These are phyloP conservation scores for Panicum miliaceum DNA, from an alignment of 176 grass and related monocot species.

Conservation along the genomic window DNA sequence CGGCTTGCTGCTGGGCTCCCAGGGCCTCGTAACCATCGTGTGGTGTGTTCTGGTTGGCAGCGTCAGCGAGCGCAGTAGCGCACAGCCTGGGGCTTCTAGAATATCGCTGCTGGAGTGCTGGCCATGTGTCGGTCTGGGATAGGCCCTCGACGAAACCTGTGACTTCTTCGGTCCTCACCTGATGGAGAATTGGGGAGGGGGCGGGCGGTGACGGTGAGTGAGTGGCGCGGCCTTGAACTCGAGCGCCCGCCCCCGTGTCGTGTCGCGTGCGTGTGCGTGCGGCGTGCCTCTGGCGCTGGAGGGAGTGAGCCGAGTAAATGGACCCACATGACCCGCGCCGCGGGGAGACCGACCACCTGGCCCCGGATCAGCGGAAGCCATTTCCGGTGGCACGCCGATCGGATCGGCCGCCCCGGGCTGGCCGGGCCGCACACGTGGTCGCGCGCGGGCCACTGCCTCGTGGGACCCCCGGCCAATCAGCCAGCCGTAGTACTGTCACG, in stretches of 20 bases:
- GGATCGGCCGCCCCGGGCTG: conserved; percentile 24
- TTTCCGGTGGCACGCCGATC: conserved; percentile 35
- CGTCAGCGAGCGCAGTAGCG: too few relatives aligned
- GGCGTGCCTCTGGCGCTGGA: background rate
- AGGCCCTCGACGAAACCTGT: conserved; percentile 19
- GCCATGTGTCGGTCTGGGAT: conserved; percentile 15
- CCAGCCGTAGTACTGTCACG: background rate
- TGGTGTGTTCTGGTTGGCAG: background rate
- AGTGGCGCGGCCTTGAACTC: conserved; percentile 3
- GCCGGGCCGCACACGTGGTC: conserved; percentile 47
- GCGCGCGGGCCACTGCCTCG: background rate
- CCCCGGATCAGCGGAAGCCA: conserved; percentile 35
- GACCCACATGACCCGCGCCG: conserved; percentile 36
- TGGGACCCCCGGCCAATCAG: conserved; percentile 28
- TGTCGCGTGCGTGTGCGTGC: background rate
- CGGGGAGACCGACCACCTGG: conserved; percentile 21
- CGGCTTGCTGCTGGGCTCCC: background rate
- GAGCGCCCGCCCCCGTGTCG: background rate
- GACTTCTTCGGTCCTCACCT: background rate
- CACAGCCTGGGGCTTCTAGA: too few relatives aligned
- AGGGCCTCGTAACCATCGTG: conserved; percentile 32
- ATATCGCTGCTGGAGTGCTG: background rate
- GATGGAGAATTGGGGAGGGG: background rate
- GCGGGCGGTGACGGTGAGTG: background rate
- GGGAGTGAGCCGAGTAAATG: conserved; percentile 11